Base-by-base conservation (phyloP, 2,329 filamentous ascomycete genomes). In the Hypoxylon sp. region DNA sequence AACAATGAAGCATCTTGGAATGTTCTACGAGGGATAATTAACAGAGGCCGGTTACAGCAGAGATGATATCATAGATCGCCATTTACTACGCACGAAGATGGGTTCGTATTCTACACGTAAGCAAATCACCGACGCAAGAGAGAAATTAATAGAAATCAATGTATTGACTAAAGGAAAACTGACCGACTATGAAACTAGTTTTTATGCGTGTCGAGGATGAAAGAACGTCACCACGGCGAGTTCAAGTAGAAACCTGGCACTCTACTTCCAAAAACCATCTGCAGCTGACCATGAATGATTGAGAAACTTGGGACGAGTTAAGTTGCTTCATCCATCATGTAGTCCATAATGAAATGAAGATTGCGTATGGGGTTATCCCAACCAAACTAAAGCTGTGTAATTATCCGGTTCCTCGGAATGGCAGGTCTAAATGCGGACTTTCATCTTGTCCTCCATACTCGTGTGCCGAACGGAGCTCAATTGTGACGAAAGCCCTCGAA, bases 81-180 rank as follows among this genome's bases (percentile, higher is more conserved):
- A 27, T 27, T 11, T 32, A 35, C 48, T 13, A 52, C 5, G 17
- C n/a, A 42, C 6, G 11, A 13, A 15, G 19, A 44, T 31, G 13
- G 3, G 3, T 24, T 53, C 7, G 31, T 19, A 37, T 53, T 37
- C 6, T 24, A 19, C 29, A 31, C 21, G 31, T 13, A 61, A 67
- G 47, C 67, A 69, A 42, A 48, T 51, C 44, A 50, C 65, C 39
- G 13, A 62, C 47, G 17, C 35, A 64, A 7, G 32, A 50, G 21
- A 52, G 1, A 52, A 52, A 21, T 50, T 51, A 62, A 46, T 62
- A 27, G 32, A 74, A 74, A 63, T 68, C 66, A 69, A 65, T 75
- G 67, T 71, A 76, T 76, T 76, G 56, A 72, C 62, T 73, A 71
- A 73, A 69, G 55, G 52, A 64, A 72, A 73, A 67, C 52, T 67